Evolutionary conservation across 495 filamentous ascomycete genomes (phyloP).

Genomic region (Amorphotheca resinae): DNA sequence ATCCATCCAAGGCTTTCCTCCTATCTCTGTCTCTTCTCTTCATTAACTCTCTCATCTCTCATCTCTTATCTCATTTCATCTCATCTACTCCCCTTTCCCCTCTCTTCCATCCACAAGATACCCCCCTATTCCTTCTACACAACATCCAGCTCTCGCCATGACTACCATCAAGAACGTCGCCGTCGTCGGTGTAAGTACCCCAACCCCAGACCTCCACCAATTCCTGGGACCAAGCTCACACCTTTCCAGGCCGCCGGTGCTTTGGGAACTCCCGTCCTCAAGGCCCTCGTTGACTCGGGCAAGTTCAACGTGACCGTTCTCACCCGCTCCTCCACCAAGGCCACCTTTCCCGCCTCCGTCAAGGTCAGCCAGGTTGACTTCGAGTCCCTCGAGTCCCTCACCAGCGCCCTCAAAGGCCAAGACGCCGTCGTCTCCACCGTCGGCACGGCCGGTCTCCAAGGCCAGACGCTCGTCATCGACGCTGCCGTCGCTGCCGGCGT

Average conservation of each 20-base stretch:
- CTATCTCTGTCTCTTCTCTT: too few species aligned
- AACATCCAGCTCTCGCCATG: constrained; percentile 23
- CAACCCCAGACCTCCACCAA: too few species aligned
- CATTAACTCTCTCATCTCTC: too few species aligned
- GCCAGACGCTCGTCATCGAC: constrained; percentile 34
- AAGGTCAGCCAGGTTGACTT: constrained; percentile 39
- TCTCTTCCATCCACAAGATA: too few species aligned
- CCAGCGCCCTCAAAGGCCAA: constrained; percentile 34
- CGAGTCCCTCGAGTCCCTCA: constrained; percentile 37
- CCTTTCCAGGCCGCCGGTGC: constrained; percentile 28
- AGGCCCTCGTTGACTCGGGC: constrained; percentile 37
- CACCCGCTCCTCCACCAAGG: constrained; percentile 32
- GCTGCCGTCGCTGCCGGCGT: constrained; percentile 48
- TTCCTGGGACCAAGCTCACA: not conserved
- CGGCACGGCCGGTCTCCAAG: constrained; percentile 29
- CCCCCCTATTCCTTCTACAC: too few species aligned
- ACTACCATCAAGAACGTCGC: constrained; percentile 37
- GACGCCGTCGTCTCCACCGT: constrained; percentile 48
- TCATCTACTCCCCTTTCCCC: too few species aligned
- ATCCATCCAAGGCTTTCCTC: too few species aligned
- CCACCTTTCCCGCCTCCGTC: constrained; percentile 27
- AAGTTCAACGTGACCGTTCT: constrained; percentile 47
- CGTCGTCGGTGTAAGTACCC: constrained; percentile 36
- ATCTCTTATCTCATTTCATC: too few species aligned
- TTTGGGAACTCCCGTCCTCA: constrained; percentile 44